phyloP scores from a whole-genome alignment of 805 yeast species.

The Pichia heedii region DNA sequence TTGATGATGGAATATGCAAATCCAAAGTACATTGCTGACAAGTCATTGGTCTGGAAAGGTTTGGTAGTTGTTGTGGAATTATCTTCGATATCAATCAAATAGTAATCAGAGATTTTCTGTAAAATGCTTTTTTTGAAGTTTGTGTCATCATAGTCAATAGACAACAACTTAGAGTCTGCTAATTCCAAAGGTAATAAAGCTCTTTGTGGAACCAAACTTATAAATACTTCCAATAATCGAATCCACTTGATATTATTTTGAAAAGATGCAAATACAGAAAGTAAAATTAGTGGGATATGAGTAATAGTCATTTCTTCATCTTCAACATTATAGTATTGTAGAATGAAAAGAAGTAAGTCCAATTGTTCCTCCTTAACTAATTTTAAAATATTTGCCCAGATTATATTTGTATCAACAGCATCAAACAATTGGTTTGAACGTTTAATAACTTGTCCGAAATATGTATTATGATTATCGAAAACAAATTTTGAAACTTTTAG shows the following conservation, averaged over 20 bases:
- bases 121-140: constrained; percentile 10
- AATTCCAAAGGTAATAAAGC: constrained; percentile 49
- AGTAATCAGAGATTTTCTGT: constrained; percentile 13
- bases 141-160: constrained; percentile 5
- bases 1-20: constrained; percentile 8
- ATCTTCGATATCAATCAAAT: constrained; percentile 5
- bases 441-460: constrained; percentile 39
- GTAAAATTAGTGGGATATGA: constrained; percentile 66
- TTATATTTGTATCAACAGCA: constrained; percentile 69
- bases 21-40: constrained; percentile 34
- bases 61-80: constrained; percentile 5
- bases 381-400: constrained; percentile 58
- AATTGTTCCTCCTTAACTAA: constrained; percentile 34
- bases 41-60: constrained; percentile 37
- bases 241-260: constrained; percentile 27
- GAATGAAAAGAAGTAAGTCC: constrained; percentile 47
- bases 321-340: constrained; percentile 58
- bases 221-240: constrained; percentile 32
- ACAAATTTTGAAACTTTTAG: constrained; percentile 36
- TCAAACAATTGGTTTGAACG: constrained; percentile 71
- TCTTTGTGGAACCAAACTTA: constrained; percentile 53
- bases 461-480: constrained; percentile 15
- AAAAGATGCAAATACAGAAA: constrained; percentile 32
- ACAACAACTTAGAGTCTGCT: constrained; percentile 20
- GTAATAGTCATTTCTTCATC: constrained; percentile 80